Conservation (phyloP, 768 basidiomycete species). For the Termitomyces eurrhizus region DNA sequence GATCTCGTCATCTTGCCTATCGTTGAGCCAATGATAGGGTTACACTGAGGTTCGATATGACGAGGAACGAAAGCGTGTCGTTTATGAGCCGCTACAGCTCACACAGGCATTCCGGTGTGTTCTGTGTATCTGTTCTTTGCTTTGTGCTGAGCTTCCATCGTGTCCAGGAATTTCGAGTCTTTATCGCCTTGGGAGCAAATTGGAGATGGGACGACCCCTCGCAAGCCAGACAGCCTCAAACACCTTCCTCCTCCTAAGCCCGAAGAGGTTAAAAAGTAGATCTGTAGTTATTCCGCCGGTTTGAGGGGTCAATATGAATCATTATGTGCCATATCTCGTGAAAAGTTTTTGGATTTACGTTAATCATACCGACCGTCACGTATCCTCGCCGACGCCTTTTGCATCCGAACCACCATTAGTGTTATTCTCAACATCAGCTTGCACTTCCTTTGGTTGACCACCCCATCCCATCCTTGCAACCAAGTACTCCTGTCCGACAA, state of each 20-base stretch:
- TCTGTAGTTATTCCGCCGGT: constrained; percentile 2
- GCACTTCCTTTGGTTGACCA: constrained; percentile 15
- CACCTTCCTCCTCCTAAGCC: constrained; percentile 71
- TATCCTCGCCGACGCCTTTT: constrained; percentile 19
- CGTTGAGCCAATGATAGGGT: constrained; percentile 52
- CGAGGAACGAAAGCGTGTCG: constrained; percentile 95
- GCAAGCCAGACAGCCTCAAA: constrained; percentile 68
- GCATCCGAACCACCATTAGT: constrained; percentile 10
- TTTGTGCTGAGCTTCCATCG: not conserved
- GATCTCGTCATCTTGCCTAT: not conserved
- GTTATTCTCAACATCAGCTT: constrained; percentile 13
- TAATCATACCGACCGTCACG: constrained; percentile 30
- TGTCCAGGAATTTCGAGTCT: constrained; percentile 84
- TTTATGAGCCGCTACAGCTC: constrained; percentile 95
- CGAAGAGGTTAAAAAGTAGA: constrained; percentile 80
- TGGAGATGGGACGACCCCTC: constrained; percentile 53
- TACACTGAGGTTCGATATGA: constrained; percentile 98
- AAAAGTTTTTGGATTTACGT: constrained; percentile 1
- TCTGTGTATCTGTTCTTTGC: not conserved
- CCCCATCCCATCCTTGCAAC: constrained; percentile 84
- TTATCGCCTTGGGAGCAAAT: constrained; percentile 95
- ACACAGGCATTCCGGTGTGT: constrained; percentile 95
- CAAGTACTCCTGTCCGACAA: constrained; percentile 90
- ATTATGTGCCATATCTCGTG: constrained; percentile 10
- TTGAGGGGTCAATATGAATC: constrained; percentile 5